Base-by-base conservation (phyloP, 2,329 filamentous ascomycete genomes). In the Talaromyces piceae region DNA sequence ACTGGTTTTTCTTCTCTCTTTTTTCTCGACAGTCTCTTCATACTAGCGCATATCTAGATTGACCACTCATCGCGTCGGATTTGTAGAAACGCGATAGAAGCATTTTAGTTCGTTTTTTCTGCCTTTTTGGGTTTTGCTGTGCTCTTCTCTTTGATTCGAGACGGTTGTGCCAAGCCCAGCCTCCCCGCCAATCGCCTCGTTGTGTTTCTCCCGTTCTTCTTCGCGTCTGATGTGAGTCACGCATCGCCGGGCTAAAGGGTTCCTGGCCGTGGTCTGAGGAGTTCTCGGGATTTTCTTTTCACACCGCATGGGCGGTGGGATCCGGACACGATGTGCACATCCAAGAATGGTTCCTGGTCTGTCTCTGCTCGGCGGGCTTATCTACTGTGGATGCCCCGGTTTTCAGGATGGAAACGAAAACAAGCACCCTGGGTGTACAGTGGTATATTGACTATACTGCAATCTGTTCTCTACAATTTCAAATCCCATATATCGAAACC, bases 381-480 rank as follows among this genome's bases (percentile, higher is more conserved):
- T 43, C 39, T 22, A 22, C 18, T 23, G 39, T 43, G 39, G 20
- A 25, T 43, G 39, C 39, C 39, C 39, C 39, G 11, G 20, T 43
- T 43, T 43, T 43, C 39, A 43, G 39, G 39, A 43, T 25, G 39
- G 39, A 43, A 43, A 43, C 39, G 39, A 43, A 43, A 43, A n/a
- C n/a, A n/a, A n/a, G n/a, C 39, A 25, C 25, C 13, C 11, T 16
- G 23, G n/a, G 37, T 37, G 11, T 37, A 37, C n/a, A 7, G n/a
- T 18, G 20, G 33, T 37, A 37, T 37, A 37, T 37, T 37, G 33
- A 37, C 16, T 37, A 37, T 37, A 18, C 33, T 37, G 16, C 33
- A 9, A 37, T 9, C 16, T 4, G n/a, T 18, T 37, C 16, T 18
- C 13, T 37, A 7, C 33, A 18, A 18, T 37, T 13, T 20, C 20